Evolutionary conservation across 2,329 filamentous ascomycete genomes (phyloP), one percentile per base, ranked within the genome.

Genomic region (Chaetomiaceae sp.): DNA sequence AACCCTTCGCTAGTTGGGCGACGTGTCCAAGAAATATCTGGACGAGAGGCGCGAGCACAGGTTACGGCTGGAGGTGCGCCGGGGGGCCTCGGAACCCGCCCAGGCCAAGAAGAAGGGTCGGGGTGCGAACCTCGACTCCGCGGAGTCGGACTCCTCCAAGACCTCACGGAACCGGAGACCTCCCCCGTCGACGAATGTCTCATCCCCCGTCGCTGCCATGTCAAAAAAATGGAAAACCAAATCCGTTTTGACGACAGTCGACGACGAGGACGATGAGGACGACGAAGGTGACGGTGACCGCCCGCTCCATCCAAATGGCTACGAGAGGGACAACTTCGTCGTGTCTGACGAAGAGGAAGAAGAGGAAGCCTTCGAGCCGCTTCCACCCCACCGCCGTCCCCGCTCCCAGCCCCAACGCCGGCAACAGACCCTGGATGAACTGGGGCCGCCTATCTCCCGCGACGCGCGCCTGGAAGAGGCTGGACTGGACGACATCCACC

Each of bases 361-460:
- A 4, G 64, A 75, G 5, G 71, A 74, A 5, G 68, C 68, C n/a
- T 80, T 79, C 43, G 73, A 74, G 37, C 70, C 73, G 13, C 63
- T 72, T 50, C 66, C 58, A 17, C 44, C 53, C 25, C n/a, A n/a
- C n/a, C n/a, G n/a, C 64, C 51, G 58, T 56, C 51, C 57, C 58
- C 58, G 45, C 35, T 67, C 65, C 44, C 42, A 60, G 35, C 51
- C 57, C 23, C 70, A 58, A 50, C 60, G 61, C 49, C 60, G 64
- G 47, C 73, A 62, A 62, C 68, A 51, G 62, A 68, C 59, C 61
- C 70, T 58, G 27, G 64, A 62, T 54, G 57, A 73, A 16, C 66
- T 79, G 20, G 80, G 78, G 2, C 73, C 76, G 25, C 83, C 82
- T 1, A 87, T 86, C 54, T 77, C 74, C 1, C 70, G 69, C 12